Conservation (phyloP, 139 green algal species). For the Pedinophyceae sp. region DNA sequence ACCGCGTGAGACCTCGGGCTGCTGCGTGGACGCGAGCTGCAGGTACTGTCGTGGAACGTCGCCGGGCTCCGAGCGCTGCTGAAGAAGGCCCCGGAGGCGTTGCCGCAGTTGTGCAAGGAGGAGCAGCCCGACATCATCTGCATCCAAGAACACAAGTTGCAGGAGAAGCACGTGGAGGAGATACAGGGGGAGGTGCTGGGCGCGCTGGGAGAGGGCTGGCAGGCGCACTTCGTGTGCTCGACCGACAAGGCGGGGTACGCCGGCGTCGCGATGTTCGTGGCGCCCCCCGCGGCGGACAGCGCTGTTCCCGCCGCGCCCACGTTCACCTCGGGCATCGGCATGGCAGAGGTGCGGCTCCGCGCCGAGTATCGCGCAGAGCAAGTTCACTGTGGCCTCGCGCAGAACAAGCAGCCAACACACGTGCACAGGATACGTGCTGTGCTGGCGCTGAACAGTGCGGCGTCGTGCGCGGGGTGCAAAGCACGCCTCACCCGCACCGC, state of each 20-base stretch:
- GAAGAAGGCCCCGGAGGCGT: constrained; percentile 1
- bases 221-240: not conserved
- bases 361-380: too few relatives aligned
- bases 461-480: not conserved
- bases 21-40: too few relatives aligned
- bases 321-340: too few relatives aligned
- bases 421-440: not conserved
- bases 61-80: constrained; percentile 2
- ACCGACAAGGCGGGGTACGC: not conserved
- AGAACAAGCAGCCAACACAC: too few relatives aligned
- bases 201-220: too few relatives aligned
- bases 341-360: too few relatives aligned
- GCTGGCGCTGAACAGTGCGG: not conserved
- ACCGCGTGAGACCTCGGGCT: too few relatives aligned
- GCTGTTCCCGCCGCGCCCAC: not conserved
- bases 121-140: constrained; percentile 20
- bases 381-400: too few relatives aligned
- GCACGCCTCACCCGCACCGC: constrained; percentile 10
- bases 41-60: constrained; percentile 9
- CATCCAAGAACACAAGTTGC: constrained; percentile 28
- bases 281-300: not conserved
- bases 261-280: not conserved
- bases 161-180: constrained; percentile 2
- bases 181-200: not conserved
- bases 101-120: constrained; percentile 7